Percentiles rank a stretch among this genome's conserved stretches.
phyloP scores from a whole-genome alignment of 2,329 filamentous ascomycete species.

The Seiridium unicorne region DNA sequence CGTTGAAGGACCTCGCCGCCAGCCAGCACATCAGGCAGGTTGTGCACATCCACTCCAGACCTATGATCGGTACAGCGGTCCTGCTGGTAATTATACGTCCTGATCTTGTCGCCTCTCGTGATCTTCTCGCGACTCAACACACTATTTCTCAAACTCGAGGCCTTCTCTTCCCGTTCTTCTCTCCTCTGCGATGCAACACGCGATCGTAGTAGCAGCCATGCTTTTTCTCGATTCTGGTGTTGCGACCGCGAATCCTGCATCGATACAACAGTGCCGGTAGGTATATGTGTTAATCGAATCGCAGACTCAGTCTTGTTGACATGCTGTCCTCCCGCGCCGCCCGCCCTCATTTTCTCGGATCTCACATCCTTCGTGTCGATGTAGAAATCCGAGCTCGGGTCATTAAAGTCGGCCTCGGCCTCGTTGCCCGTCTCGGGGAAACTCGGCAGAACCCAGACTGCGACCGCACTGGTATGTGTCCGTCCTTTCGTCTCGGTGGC shows the following conservation, averaged over 20 bases:
- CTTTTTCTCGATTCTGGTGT: conserved; percentile 80
- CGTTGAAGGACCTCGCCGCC: conserved; percentile 70
- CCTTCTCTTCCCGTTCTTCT: conserved; percentile 81
- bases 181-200: conserved; percentile 76
- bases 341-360: conserved; percentile 85
- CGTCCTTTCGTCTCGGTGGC: conserved; percentile 88
- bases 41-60: conserved; percentile 75
- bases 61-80: conserved; percentile 87
- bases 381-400: conserved; percentile 90
- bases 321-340: conserved; percentile 93
- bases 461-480: conserved; percentile 89
- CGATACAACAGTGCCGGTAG: conserved; percentile 80
- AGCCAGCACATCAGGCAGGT: conserved; percentile 75
- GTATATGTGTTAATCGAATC: conserved; percentile 85
- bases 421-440: conserved; percentile 54
- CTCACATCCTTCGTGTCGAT: conserved; percentile 80
- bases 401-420: conserved; percentile 64
- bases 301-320: conserved; percentile 98
- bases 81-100: conserved; percentile 80
- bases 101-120: conserved; percentile 88
- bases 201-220: conserved; percentile 82
- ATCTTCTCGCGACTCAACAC: conserved; percentile 79
- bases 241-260: conserved; percentile 95
- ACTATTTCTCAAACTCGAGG: conserved; percentile 70
- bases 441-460: conserved; percentile 87